A percentile compares a stretch with the other conserved stretches of the same genome.
Evolutionary conservation across 805 yeast species (phyloP).

Genomic region (Yamadazyma sp.): DNA sequence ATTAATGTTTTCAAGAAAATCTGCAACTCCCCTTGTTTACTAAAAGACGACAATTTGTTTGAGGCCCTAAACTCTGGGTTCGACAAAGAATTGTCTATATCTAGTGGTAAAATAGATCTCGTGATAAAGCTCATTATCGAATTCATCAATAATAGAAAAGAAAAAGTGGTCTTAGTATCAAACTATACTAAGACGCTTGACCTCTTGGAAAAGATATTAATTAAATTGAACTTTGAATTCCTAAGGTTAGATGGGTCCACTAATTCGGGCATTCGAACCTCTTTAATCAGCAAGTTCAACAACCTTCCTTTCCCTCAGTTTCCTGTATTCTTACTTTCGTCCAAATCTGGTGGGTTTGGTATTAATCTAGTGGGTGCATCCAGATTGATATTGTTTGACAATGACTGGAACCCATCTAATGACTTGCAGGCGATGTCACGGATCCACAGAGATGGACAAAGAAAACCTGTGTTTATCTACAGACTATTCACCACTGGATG

Average conservation of each 20-base stretch:
- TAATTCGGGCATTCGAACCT: constrained; percentile 61
- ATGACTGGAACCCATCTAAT: constrained; percentile 95
- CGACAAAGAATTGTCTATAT: constrained; percentile 5
- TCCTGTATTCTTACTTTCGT: constrained; percentile 75
- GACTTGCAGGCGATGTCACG: constrained; percentile 96
- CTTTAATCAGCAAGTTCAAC: constrained; percentile 70
- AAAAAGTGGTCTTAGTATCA: constrained; percentile 83
- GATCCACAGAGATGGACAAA: constrained; percentile 92
- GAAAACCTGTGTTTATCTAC: constrained; percentile 72
- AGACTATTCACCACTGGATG: constrained; percentile 85
- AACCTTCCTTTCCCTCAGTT: constrained; percentile 30
- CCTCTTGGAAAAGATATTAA: constrained; percentile 59
- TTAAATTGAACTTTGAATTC: constrained; percentile 48
- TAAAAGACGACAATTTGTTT: constrained; percentile 51
- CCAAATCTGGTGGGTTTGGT: constrained; percentile 94
- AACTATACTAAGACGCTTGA: constrained; percentile 88
- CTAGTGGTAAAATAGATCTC: constrained; percentile 66
- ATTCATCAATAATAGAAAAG: constrained; percentile 48
- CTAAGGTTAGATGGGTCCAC: constrained; percentile 84
- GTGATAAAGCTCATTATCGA: constrained; percentile 56
- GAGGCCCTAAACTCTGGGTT: constrained; percentile 10
- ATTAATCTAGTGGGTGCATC: constrained; percentile 89
- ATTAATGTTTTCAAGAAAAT: constrained; percentile 76
- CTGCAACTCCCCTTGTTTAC: constrained; percentile 76
- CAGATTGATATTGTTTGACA: constrained; percentile 78